Percentiles rank a stretch among this genome's conserved stretches.
These are phyloP conservation scores for Zoysia japonica DNA, from an alignment of 176 grass and related monocot species.

Conservation along the genomic window DNA sequence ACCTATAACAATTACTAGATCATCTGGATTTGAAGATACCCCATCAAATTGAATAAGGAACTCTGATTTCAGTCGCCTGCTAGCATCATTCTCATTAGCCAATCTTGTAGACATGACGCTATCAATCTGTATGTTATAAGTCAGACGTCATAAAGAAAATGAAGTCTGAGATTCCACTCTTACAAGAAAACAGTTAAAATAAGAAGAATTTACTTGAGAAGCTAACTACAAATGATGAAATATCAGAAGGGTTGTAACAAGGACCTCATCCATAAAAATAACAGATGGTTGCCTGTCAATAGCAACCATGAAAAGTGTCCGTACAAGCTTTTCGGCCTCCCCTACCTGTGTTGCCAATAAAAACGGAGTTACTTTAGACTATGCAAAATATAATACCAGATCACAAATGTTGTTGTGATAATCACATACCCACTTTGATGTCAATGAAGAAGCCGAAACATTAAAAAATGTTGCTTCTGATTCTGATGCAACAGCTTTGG, in stretches of 20 bases:
- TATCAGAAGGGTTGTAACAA: conserved; percentile 18
- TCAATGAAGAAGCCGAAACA: conserved; percentile 91
- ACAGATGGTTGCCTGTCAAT: conserved; percentile 83
- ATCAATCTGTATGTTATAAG: conserved; percentile 73
- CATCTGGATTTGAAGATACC: conserved; percentile 77
- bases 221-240: background rate
- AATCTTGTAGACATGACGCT: conserved; percentile 89
- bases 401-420: background rate
- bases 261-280: conserved; percentile 98
- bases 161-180: conserved; percentile 4
- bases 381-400: background rate
- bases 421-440: conserved; percentile 89
- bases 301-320: conserved; percentile 92
- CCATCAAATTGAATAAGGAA: conserved; percentile 98
- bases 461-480: conserved; percentile 98
- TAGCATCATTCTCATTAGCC: conserved; percentile 92
- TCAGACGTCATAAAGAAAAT: conserved; percentile 21
- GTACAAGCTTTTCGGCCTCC: conserved; percentile 96
- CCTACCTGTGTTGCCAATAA: conserved; percentile 70
- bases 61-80: conserved; percentile 93
- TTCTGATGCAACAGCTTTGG: conserved; percentile 99
- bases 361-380: conserved; percentile 20
- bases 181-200: conserved; percentile 10
- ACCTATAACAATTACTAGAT: conserved; percentile 97
- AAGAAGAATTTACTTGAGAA: background rate